phyloP scores from a whole-genome alignment of 306 rosid genomes.

The Comarum palustre region DNA sequence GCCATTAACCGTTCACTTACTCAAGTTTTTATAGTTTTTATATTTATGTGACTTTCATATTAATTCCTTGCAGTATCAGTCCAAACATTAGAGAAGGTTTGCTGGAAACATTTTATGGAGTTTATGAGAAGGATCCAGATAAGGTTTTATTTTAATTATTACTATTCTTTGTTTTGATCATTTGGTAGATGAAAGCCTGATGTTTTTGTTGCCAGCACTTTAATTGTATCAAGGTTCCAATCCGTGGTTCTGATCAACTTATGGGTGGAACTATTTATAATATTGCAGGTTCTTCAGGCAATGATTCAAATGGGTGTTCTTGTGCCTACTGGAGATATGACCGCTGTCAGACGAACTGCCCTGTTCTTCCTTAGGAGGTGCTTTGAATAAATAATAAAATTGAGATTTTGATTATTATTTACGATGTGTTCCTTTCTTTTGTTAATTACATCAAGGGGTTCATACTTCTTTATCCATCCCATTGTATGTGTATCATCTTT shows the following conservation, averaged over 20 bases:
- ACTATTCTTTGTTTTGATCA: background rate
- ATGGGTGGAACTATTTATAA: constrained; percentile 25
- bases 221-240: constrained; percentile 6
- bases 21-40: constrained; percentile 12
- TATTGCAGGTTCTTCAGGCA: constrained; percentile 84
- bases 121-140: constrained; percentile 94
- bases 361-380: constrained; percentile 93
- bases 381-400: constrained; percentile 20
- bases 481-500: background rate
- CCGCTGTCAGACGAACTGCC: constrained; percentile 95
- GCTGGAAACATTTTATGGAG: constrained; percentile 87
- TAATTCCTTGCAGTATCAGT: constrained; percentile 65
- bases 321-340: constrained; percentile 99
- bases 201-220: background rate
- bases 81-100: constrained; percentile 91
- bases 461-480: background rate
- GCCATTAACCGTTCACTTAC: constrained; percentile 13
- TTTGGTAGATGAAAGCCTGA: background rate
- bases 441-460: background rate
- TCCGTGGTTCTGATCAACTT: constrained; percentile 22
- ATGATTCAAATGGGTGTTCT: constrained; percentile 99
- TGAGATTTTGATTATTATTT: background rate
- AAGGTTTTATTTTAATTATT: constrained; percentile 51
- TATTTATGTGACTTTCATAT: constrained; percentile 24
- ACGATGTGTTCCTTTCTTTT: background rate